Conservation (phyloP, 257 asterid species). For the Solanum acaule region DNA sequence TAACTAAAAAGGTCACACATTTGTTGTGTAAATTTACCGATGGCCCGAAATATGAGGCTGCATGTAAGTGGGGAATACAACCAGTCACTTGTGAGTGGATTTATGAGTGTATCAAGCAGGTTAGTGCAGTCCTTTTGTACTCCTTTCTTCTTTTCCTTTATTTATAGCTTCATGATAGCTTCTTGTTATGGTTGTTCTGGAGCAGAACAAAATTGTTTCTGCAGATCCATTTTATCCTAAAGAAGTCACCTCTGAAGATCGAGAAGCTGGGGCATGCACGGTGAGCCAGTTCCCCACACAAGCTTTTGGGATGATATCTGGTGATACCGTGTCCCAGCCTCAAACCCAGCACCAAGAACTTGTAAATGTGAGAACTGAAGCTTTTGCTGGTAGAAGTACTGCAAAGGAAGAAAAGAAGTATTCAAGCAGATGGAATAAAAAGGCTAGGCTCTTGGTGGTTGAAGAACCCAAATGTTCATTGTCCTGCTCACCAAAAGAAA, state of each 20-base stretch:
- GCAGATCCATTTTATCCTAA: slow-evolving; percentile 55
- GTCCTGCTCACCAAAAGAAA: slow-evolving; percentile 7
- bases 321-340: slow-evolving; percentile 37
- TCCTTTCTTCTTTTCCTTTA: slow-evolving; percentile 3
- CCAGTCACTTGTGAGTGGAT: slow-evolving; percentile 82
- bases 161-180: slow-evolving; percentile 10
- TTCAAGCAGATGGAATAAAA: slow-evolving; percentile 35
- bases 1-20: slow-evolving; percentile 73
- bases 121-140: slow-evolving; percentile 10
- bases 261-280: slow-evolving; percentile 44
- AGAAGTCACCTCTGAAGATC: slow-evolving; percentile 62
- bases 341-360: slow-evolving; percentile 35
- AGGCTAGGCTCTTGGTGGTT: slow-evolving; percentile 36
- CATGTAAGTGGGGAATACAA: slow-evolving; percentile 70
- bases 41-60: slow-evolving; percentile 81
- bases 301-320: slow-evolving; percentile 35
- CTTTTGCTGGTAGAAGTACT: slow-evolving; percentile 10
- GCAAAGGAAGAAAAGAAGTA: slow-evolving; percentile 17
- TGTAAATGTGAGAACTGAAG: slow-evolving; percentile 23
- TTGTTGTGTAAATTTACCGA: slow-evolving; percentile 61
- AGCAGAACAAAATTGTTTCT: slow-evolving; percentile 72
- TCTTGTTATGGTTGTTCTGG: slow-evolving; percentile 15
- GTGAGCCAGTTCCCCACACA: slow-evolving; percentile 72
- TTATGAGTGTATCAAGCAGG: slow-evolving; percentile 76
- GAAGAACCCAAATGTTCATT: slow-evolving; percentile 16